phyloP scores from a whole-genome alignment of 1,139 yeast species.

The Blastobotrys capitulatus region DNA sequence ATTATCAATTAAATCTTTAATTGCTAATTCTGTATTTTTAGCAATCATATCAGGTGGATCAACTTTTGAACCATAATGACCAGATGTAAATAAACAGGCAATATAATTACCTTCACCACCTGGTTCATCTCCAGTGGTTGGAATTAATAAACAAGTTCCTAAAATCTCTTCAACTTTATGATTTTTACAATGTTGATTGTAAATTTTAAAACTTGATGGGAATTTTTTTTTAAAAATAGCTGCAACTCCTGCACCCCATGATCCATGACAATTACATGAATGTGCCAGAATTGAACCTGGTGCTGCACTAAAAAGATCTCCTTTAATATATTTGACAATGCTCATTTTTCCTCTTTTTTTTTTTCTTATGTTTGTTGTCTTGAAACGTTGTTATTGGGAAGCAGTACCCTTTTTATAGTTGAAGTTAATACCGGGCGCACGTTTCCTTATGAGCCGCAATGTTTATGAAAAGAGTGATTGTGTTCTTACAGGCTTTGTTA shows the following conservation, averaged over 20 bases:
- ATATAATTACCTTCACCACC: slow-evolving; percentile 18
- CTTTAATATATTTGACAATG: slow-evolving; percentile 59
- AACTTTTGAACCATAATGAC: slow-evolving; percentile 32
- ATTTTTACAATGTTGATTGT: slow-evolving; percentile 44
- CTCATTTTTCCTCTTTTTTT: slow-evolving; percentile 70
- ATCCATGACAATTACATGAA: slow-evolving; percentile 73
- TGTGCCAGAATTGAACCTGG: slow-evolving; percentile 50
- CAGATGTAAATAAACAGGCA: slow-evolving; percentile 66
- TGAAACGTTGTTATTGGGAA: slow-evolving; percentile 6
- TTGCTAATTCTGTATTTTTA: slow-evolving; percentile 43
- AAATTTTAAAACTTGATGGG: slow-evolving; percentile 47
- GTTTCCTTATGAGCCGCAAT: no score
- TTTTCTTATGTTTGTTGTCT: slow-evolving; percentile 45
- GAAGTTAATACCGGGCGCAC: no score
- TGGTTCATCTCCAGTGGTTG: slow-evolving; percentile 28
- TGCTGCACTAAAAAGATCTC: slow-evolving; percentile 50
- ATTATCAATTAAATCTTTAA: slow-evolving; percentile 43
- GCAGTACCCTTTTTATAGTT: no score
- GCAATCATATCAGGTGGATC: slow-evolving; percentile 46
- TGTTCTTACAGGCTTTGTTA: no score
- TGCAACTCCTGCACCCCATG: slow-evolving; percentile 87
- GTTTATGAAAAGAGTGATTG: no score
- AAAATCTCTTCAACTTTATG: slow-evolving; percentile 35
- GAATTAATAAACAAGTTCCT: slow-evolving; percentile 51
- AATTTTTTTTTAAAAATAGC: slow-evolving; percentile 43